Base-by-base conservation (phyloP, 352 stramenopile species). In the Salisapilia sapeloensis region DNA sequence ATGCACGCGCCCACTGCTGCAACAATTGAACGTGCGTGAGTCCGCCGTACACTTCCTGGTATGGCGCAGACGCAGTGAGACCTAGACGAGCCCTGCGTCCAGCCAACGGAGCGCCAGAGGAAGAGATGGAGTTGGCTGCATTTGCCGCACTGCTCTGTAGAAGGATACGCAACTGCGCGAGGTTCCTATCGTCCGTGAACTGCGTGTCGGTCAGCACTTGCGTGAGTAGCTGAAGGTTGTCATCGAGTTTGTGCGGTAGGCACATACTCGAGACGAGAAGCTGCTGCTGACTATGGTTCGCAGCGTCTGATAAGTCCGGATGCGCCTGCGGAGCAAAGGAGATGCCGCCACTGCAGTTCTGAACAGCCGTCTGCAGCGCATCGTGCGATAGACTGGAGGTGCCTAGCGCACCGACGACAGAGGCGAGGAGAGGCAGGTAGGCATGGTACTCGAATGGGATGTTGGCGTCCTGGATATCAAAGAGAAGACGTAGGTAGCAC, bases 281-380 rank as follows among this genome's bases (percentile, higher is more conserved):
- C 16, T 60, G 61, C 53, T 85, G 64, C 22, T 54, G 50, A 38
- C 60, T 78, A 10, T 35, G 46, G 4, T 41, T 42, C 12, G 37
- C 24, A 0, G 55, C 69, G 44, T 84, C 48, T 16, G 44, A 48
- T 6, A 84, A 56, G 24, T 62, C 77, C 24, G 69, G 60, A 10
- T 75, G 46, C 4, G 60, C 49, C 24, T 78, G 53, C 7, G 52
- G 53, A 15, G 50, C 70, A 40, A 53, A 74, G 24, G 69, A 80
- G 17, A 89, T 60, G 12, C 72, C 72, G 19, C 72, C 72, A 19
- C 72, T 80, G 54, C 61, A 67, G 47, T 82, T 84, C 39, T 79
- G 63, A 32, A 85, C 60, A 6, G 65, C 53, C 4, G 72, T 89
- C n/a, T 60, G 44, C 2, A 89, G 40, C 33, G 57, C 58, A 24